Conservation (phyloP, 331 rosid species). For the Spiraea crenata region DNA sequence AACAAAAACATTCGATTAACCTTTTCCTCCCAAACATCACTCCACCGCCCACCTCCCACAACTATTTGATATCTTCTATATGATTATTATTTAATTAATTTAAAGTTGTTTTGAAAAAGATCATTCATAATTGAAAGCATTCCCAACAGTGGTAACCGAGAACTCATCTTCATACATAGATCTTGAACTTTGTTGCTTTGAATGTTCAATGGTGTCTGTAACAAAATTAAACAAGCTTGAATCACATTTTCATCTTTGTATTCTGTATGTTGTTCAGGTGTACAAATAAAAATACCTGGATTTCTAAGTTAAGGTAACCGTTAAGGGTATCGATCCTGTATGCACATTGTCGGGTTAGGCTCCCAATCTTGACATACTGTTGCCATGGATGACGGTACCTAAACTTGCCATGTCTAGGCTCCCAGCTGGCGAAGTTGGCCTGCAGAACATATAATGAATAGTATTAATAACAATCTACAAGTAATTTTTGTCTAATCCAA, state of each 20-base stretch:
- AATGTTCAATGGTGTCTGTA: slow-evolving; percentile 28
- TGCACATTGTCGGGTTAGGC: slow-evolving; percentile 42
- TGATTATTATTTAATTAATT: no score
- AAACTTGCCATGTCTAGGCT: slow-evolving; percentile 48
- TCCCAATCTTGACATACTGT: slow-evolving; percentile 47
- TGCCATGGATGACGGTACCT: slow-evolving; percentile 46
- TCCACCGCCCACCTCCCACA: no score
- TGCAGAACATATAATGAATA: slow-evolving; percentile 2
- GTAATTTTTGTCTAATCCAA: neutral
- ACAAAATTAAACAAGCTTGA: neutral
- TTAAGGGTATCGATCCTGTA: slow-evolving; percentile 43
- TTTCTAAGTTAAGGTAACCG: slow-evolving; percentile 29
- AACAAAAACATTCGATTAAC: no score
- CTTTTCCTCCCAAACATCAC: no score
- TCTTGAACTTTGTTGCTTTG: slow-evolving; percentile 38
- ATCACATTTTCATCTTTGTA: neutral
- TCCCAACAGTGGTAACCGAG: neutral
- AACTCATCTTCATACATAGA: slow-evolving; percentile 41
- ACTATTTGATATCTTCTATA: no score
- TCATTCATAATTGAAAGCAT: no score
- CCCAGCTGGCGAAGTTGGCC: slow-evolving; percentile 60
- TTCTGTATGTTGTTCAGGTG: neutral
- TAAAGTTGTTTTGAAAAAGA: no score
- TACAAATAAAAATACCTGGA: slow-evolving; percentile 29
- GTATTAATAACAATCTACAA: neutral